Conservation (phyloP, 228 moss, liverwort and hornwort genomes). For the Sphagnum fallax region DNA sequence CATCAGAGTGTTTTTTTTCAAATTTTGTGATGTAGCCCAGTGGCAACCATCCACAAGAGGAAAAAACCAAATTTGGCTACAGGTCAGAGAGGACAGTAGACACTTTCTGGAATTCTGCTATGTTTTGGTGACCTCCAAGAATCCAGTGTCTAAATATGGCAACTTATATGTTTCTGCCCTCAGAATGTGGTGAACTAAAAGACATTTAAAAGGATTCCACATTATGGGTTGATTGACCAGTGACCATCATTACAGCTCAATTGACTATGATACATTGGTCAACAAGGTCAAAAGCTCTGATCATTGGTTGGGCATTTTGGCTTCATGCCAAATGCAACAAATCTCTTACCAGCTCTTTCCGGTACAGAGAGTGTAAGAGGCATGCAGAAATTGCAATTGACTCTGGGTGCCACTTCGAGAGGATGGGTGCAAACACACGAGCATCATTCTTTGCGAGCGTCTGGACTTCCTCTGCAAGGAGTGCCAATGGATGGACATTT, state of each 20-base stretch:
- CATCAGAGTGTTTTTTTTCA: too few relatives aligned
- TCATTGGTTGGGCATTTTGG: too few relatives aligned
- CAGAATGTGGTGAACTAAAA: too few relatives aligned
- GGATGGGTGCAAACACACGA: constrained; percentile 56
- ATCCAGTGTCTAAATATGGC: too few relatives aligned
- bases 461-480: constrained; percentile 70
- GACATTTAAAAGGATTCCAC: too few relatives aligned
- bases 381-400: constrained; percentile 81
- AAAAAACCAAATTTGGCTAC: background rate
- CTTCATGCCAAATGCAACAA: too few relatives aligned
- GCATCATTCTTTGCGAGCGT: constrained; percentile 78
- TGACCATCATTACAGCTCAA: background rate
- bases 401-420: constrained; percentile 86
- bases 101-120: too few relatives aligned
- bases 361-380: constrained; percentile 75
- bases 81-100: background rate
- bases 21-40: too few relatives aligned
- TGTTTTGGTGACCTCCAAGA: too few relatives aligned
- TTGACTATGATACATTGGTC: background rate
- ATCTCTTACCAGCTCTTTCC: constrained; percentile 69
- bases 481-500: constrained; percentile 67
- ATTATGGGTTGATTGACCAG: background rate
- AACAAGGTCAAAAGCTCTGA: too few relatives aligned
- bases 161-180: too few relatives aligned
- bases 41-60: too few relatives aligned